phyloP scores from a whole-genome alignment of 140 eudicot genomes.

The Flaveria floridana region DNA sequence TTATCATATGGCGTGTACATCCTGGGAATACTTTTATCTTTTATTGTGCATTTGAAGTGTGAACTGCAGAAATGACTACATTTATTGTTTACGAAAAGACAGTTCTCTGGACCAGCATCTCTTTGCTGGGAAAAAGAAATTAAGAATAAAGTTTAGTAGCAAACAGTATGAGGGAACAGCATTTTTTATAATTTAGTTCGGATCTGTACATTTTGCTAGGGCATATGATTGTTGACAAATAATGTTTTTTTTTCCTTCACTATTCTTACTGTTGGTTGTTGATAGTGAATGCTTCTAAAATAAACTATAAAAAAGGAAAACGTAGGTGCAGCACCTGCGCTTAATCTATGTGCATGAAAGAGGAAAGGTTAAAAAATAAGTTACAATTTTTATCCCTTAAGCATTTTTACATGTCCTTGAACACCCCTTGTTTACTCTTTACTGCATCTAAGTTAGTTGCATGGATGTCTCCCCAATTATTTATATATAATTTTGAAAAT shows the following conservation, averaged over 20 bases:
- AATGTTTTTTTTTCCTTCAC: background rate
- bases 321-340: background rate
- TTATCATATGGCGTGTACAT: background rate
- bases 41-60: background rate
- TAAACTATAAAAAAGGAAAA: background rate
- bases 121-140: background rate
- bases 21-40: background rate
- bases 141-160: background rate
- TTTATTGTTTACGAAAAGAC: background rate
- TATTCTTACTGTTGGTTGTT: background rate
- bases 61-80: background rate
- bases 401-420: background rate
- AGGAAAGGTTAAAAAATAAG: background rate
- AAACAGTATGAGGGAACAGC: background rate
- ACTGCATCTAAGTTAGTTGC: background rate
- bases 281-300: background rate
- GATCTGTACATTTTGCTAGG: background rate
- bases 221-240: background rate
- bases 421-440: background rate
- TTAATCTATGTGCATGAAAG: background rate
- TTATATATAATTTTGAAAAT: background rate
- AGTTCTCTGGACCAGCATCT: background rate
- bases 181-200: background rate
- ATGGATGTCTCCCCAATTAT: background rate
- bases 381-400: background rate